Conservation (phyloP, 306 rosid genomes). For the Castanopsis chinensis region DNA sequence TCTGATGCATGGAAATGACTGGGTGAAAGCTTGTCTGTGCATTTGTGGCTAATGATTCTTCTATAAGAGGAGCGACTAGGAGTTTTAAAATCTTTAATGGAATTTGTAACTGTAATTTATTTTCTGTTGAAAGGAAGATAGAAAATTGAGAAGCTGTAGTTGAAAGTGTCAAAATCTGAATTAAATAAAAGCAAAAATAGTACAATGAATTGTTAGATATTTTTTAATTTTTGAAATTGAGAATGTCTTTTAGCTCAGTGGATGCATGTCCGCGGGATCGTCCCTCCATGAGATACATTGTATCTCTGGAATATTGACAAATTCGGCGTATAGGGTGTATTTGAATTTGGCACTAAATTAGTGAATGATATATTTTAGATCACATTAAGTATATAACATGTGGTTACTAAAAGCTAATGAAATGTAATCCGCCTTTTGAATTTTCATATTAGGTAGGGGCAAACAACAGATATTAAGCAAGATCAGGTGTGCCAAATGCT, state of each 20-base stretch:
- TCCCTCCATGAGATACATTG: background rate
- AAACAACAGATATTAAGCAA: no score
- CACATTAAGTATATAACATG: no score
- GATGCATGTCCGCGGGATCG: background rate
- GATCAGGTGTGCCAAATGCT: background rate
- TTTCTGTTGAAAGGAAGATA: no score
- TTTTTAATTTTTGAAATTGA: background rate
- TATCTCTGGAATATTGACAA: background rate
- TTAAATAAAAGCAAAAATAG: no score
- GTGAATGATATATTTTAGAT: background rate
- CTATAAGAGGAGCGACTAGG: background rate
- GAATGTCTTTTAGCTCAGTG: background rate
- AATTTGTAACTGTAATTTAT: no score
- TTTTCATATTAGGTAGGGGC: no score
- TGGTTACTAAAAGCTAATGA: no score
- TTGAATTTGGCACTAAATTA: background rate
- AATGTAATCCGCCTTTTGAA: no score
- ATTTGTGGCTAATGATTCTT: background rate
- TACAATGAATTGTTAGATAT: no score
- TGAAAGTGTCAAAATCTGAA: background rate
- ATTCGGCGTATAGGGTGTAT: background rate
- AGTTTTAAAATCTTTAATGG: background rate
- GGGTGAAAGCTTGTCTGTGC: background rate
- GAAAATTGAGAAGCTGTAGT: background rate
- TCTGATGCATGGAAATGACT: background rate